Evolutionary conservation across 2,329 filamentous ascomycete species (phyloP).

Genomic region (Claviceps pusilla): DNA sequence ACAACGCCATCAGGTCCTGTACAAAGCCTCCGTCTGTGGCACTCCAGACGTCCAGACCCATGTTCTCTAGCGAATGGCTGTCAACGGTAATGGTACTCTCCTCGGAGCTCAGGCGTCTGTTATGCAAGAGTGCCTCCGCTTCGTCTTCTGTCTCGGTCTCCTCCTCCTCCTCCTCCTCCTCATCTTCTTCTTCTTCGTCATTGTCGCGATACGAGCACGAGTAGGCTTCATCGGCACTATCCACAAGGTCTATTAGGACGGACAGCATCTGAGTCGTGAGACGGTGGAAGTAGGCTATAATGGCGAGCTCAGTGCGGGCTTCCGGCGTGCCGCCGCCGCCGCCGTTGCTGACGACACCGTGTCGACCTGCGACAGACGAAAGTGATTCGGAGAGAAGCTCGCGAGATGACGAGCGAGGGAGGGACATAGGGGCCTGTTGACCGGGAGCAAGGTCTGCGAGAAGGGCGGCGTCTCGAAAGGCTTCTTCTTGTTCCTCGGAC

Average conservation of each 20-base stretch:
- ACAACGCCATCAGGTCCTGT: conserved; percentile 43
- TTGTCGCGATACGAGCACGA: conserved; percentile 18
- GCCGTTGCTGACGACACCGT: conserved; percentile 10
- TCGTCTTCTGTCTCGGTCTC: conserved; percentile 13
- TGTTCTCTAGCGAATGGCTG: conserved; percentile 48
- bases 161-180: conserved; percentile 17
- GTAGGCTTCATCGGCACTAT: conserved; percentile 29
- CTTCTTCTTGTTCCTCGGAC: conserved; percentile 44
- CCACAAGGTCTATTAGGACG: conserved; percentile 46
- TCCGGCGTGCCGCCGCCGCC: conserved; percentile 2
- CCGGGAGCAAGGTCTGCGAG: conserved; percentile 35
- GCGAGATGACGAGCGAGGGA: conserved; percentile 16
- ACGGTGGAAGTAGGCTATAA: conserved; percentile 71
- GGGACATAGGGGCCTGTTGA: conserved; percentile 15
- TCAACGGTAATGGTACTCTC: conserved; percentile 37
- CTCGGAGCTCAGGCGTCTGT: conserved; percentile 17
- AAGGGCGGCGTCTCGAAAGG: conserved; percentile 37
- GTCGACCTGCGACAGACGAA: conserved; percentile 26
- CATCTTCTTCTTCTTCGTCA: conserved; percentile 17
- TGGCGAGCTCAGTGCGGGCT: conserved; percentile 46
- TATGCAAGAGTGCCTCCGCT: conserved; percentile 10
- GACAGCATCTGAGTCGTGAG: conserved; percentile 52
- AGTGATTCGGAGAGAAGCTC: conserved; percentile 28
- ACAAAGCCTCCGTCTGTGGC: conserved; percentile 54
- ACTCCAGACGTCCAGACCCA: conserved; percentile 72